phyloP scores from a whole-genome alignment of 176 grass and related monocot genomes.

The Microstegium vimineum region DNA sequence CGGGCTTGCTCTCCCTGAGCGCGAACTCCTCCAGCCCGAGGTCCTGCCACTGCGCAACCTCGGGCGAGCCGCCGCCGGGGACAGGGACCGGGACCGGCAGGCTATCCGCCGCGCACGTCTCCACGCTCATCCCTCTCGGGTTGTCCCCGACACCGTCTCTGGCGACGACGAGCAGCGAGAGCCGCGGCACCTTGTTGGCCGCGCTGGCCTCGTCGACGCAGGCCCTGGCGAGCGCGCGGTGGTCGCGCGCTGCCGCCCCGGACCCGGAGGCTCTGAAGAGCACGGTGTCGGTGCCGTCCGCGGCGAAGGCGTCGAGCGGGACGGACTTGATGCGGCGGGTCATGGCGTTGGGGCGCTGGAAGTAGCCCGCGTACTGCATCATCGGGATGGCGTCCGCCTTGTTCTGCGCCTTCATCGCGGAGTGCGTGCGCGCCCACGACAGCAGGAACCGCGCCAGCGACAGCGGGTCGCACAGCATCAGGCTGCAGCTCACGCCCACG shows the following conservation, averaged over 20 bases:
- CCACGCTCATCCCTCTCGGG: conserved; percentile 20
- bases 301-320: conserved; percentile 32
- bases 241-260: background rate
- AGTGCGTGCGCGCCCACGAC: conserved; percentile 62
- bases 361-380: conserved; percentile 60
- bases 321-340: conserved; percentile 41
- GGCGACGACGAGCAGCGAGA: conserved; percentile 33
- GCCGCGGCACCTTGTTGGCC: background rate
- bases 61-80: background rate
- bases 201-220: conserved; percentile 30
- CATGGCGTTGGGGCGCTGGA: conserved; percentile 37
- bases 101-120: conserved; percentile 4
- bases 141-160: background rate
- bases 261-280: background rate
- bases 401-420: conserved; percentile 26
- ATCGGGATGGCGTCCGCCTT: conserved; percentile 29
- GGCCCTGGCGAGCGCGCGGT: conserved; percentile 32
- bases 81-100: background rate
- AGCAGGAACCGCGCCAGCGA: conserved; percentile 60
- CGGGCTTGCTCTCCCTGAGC: conserved; percentile 47
- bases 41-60: conserved; percentile 43
- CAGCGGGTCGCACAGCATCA: conserved; percentile 62
- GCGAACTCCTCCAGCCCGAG: conserved; percentile 60
- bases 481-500: conserved; percentile 65
- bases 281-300: background rate